A percentile compares a stretch with the other conserved stretches of the same genome.
These are phyloP conservation scores for Trichophyton rubrum DNA, from an alignment of 2,329 filamentous ascomycete genomes.

Conservation along the genomic window DNA sequence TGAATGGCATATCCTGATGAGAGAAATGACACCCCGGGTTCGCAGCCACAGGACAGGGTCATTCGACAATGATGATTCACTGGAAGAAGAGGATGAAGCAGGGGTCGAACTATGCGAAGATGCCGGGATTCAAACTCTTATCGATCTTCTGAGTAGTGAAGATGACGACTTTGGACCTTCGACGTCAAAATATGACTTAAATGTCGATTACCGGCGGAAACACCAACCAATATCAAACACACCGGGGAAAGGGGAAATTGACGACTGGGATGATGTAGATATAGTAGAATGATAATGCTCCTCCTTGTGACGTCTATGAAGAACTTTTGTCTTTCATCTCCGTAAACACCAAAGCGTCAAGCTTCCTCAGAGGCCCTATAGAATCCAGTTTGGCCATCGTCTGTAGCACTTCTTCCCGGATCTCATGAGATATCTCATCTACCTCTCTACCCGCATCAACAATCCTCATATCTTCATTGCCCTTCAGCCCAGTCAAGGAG, in stretches of 20 bases:
- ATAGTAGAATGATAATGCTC: neutral
- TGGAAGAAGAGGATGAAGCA: neutral
- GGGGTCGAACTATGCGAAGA: neutral
- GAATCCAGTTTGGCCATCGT: constrained; percentile 23
- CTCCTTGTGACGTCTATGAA: neutral
- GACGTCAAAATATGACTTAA: neutral
- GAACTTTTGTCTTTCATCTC: neutral
- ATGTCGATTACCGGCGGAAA: no score
- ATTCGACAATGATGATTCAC: constrained; percentile 24
- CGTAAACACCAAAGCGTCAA: constrained; percentile 21
- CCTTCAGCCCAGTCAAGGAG: constrained; percentile 36
- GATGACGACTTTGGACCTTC: neutral
- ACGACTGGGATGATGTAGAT: constrained; percentile 3
- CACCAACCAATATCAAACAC: no score
- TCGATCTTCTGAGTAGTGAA: neutral
- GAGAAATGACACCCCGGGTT: constrained; percentile 62
- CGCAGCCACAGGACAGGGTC: constrained; percentile 45
- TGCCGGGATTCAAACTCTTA: neutral
- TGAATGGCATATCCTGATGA: constrained; percentile 67
- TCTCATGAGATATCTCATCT: constrained; percentile 39
- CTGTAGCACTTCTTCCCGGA: constrained; percentile 20
- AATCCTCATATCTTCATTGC: constrained; percentile 40
- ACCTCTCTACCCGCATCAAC: constrained; percentile 44
- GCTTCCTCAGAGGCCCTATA: constrained; percentile 24
- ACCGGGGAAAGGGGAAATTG: neutral